Percentiles rank a stretch among this genome's conserved stretches.
These are phyloP conservation scores for Geotrichum fermentans DNA, from an alignment of 1,139 yeast genomes.

Conservation along the genomic window DNA sequence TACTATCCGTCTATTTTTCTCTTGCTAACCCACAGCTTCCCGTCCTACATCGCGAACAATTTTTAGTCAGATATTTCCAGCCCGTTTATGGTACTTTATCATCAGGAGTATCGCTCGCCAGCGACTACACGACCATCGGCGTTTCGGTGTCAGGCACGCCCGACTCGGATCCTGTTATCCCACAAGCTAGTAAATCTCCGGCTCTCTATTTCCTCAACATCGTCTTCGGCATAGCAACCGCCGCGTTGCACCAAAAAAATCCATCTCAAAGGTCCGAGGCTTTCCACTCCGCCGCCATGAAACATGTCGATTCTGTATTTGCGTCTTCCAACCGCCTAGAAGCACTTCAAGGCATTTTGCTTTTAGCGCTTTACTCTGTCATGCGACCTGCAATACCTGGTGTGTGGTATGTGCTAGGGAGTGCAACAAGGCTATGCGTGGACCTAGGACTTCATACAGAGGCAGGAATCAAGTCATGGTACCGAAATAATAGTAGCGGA, in stretches of 20 bases:
- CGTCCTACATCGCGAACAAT: slow-evolving; percentile 72
- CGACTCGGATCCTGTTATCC: slow-evolving; percentile 16
- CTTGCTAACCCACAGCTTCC: slow-evolving; percentile 82
- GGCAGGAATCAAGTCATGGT: slow-evolving; percentile 33
- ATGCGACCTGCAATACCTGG: slow-evolving; percentile 61
- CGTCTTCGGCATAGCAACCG: slow-evolving; percentile 75
- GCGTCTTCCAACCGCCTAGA: slow-evolving; percentile 59
- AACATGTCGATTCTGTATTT: slow-evolving; percentile 56
- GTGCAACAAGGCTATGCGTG: slow-evolving; percentile 71
- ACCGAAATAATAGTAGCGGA: slow-evolving; percentile 13
- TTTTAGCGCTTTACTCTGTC: slow-evolving; percentile 62
- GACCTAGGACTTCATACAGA: slow-evolving; percentile 79
- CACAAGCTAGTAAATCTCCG: slow-evolving; percentile 21
- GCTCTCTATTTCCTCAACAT: slow-evolving; percentile 61
- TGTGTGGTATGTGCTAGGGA: slow-evolving; percentile 86
- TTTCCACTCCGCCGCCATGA: slow-evolving; percentile 65
- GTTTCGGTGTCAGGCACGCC: slow-evolving; percentile 22
- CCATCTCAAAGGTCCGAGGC: slow-evolving; percentile 65
- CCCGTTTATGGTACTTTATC: slow-evolving; percentile 75
- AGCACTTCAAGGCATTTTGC: slow-evolving; percentile 64
- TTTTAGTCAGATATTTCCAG: slow-evolving; percentile 57
- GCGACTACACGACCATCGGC: slow-evolving; percentile 54
- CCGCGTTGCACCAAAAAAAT: slow-evolving; percentile 66
- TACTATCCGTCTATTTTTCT: slow-evolving; percentile 64
- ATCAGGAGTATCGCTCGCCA: slow-evolving; percentile 52